Evolutionary conservation across 192 early-diverging fungal genomes (phyloP), one percentile per base, ranked within the genome.

Genomic region (Mortierella claussenii): DNA sequence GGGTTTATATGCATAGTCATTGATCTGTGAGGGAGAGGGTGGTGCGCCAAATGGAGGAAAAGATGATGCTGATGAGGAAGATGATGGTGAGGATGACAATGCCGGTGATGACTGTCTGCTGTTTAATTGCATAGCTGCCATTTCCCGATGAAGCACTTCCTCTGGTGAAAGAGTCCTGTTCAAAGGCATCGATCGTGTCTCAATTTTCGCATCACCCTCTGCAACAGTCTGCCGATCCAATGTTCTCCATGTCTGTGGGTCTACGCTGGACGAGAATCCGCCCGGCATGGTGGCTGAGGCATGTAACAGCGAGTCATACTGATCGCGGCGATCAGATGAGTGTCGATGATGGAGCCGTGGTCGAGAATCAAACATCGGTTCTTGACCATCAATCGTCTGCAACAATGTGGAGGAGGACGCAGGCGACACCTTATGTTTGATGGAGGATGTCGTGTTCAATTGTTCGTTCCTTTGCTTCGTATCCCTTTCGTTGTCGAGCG

Each of bases 201-300:
- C 69, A 10, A 33, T 47, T 8, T 55, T 23, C 0, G 49, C 17
- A 27, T 52, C 24, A 6, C 32, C 40, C 0, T 74, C 50, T 36
- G 13, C 27, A 9, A 31, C 21, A 1, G 23, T 18, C 4, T 45
- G 17, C 12, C 4, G 11, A 8, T 45, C 20, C 1, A 62, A 30
- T 20, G 55, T 13, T 21, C 52, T 21, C 63, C 63, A 66, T 12
- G 63, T 56, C 20, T 30, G n/a, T 10, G 61, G n/a, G 28, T 74
- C 61, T 4, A 47, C 30, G 17, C 49, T 24, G 20, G 54, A 44
- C 11, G 71, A 55, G 26, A 75, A 75, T 32, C 71, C 71, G 15
- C 71, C 71, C n/a, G 71, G 71, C 71, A 75, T 75, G 1, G 63
- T 47, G 18, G 50, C 15, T 28, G 27, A 52, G 24, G 52, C 20